phyloP scores from a whole-genome alignment of 345 rosid species.

The Pugionium cornutum region DNA sequence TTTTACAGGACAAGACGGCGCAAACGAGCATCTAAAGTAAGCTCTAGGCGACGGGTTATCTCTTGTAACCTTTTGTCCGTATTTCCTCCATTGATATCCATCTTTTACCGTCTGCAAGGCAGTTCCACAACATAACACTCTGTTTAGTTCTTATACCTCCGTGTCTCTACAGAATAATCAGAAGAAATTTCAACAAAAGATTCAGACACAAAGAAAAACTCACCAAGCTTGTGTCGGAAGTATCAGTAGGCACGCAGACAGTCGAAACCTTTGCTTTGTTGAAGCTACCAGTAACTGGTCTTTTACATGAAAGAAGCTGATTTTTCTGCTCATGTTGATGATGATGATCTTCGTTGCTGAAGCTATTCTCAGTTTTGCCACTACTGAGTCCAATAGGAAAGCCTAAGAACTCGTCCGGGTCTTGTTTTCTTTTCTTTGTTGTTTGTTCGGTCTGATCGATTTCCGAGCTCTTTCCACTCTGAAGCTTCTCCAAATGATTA shows the following conservation, averaged over 20 bases:
- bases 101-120: conserved; percentile 67
- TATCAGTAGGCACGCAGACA: conserved; percentile 44
- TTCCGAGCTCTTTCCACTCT: conserved; percentile 35
- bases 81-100: conserved; percentile 96
- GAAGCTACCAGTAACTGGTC: conserved; percentile 45
- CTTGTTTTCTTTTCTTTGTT: conserved; percentile 48
- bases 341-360: conserved; percentile 57
- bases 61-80: conserved; percentile 98
- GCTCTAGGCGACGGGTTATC: conserved; percentile 98
- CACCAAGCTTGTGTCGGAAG: conserved; percentile 69
- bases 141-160: background rate
- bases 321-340: conserved; percentile 24
- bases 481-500: conserved; percentile 44
- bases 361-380: conserved; percentile 49
- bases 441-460: conserved; percentile 19
- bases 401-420: conserved; percentile 37
- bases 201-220: conserved; percentile 25
- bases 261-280: conserved; percentile 51
- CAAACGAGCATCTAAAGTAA: conserved; percentile 85
- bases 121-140: background rate
- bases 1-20: conserved; percentile 87
- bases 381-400: conserved; percentile 36
- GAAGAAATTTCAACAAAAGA: background rate
- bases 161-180: background rate
- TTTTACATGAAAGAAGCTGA: conserved; percentile 43